Evolutionary conservation across 176 grass and related monocot species (phyloP).

Genomic region (Phyllostachys edulis): DNA sequence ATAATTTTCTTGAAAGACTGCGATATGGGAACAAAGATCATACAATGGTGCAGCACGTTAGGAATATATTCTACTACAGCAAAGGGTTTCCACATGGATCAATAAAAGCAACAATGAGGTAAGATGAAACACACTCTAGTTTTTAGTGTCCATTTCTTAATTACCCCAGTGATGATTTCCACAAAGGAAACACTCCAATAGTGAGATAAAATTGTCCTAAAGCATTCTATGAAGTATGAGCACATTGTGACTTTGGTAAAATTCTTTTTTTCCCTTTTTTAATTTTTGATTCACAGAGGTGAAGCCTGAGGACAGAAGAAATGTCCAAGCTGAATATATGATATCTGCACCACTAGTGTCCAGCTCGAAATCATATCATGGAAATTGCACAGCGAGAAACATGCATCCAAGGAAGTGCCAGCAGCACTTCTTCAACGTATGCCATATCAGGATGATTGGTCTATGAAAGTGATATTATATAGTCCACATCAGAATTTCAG

Average conservation of each 20-base stretch:
- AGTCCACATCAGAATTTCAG: neutral
- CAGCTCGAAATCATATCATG: neutral
- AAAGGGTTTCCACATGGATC: neutral
- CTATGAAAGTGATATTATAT: neutral
- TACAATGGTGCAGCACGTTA: neutral
- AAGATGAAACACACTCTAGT: neutral
- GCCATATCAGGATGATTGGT: neutral
- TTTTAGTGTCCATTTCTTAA: neutral
- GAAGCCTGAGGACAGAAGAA: neutral
- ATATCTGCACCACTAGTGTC: neutral
- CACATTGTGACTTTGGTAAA: neutral
- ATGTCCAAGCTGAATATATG: neutral
- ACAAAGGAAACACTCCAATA: neutral
- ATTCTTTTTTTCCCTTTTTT: neutral
- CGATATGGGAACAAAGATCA: neutral
- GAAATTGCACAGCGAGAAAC: neutral
- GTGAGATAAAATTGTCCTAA: neutral
- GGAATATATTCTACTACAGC: neutral
- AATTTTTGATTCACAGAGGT: neutral
- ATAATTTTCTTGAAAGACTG: neutral
- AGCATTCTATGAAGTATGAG: neutral
- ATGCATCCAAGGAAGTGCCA: neutral
- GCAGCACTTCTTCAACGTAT: neutral
- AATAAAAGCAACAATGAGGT: neutral
- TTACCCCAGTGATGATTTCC: neutral